Conservation (phyloP, 2,329 filamentous ascomycete genomes). For the Graphilbum ipis-grandicollis region DNA sequence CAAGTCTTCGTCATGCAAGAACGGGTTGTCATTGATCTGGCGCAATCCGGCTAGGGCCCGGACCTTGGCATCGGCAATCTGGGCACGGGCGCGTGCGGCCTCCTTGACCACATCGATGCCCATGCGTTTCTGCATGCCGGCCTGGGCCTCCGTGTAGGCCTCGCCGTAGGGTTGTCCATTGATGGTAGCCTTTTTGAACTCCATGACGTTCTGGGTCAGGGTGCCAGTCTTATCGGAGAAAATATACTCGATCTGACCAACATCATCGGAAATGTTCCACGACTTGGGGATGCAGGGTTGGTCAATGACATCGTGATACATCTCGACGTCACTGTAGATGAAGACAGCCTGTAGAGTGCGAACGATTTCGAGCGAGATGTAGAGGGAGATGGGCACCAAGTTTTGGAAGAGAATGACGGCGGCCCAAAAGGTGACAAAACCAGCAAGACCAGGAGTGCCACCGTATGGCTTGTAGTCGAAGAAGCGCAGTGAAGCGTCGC, state of each 20-base stretch:
- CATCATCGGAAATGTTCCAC: constrained; percentile 97
- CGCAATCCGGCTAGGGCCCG: constrained; percentile 59
- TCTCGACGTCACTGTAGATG: constrained; percentile 88
- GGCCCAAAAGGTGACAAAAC: constrained; percentile 95
- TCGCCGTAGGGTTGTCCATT: constrained; percentile 95
- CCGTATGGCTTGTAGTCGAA: constrained; percentile 83
- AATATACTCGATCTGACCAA: constrained; percentile 97
- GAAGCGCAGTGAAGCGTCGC: constrained; percentile 55
- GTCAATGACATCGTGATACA: constrained; percentile 93
- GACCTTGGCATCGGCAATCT: constrained; percentile 64
- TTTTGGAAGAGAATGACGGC: constrained; percentile 93
- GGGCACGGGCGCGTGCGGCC: constrained; percentile 48
- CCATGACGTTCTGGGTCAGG: constrained; percentile 33
- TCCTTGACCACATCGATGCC: constrained; percentile 79
- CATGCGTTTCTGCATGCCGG: constrained; percentile 84
- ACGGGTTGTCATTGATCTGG: constrained; percentile 72
- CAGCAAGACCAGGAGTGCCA: constrained; percentile 56
- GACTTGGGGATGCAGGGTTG: constrained; percentile 94
- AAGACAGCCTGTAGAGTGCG: constrained; percentile 87
- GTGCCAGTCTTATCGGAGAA: constrained; percentile 31
- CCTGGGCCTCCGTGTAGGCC: constrained; percentile 92
- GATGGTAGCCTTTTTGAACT: constrained; percentile 96
- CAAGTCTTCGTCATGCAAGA: constrained; percentile 72
- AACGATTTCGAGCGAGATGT: constrained; percentile 93
- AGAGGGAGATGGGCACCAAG: constrained; percentile 93